phyloP scores from a whole-genome alignment of 805 yeast genomes.

The Starmerella asiatica region DNA sequence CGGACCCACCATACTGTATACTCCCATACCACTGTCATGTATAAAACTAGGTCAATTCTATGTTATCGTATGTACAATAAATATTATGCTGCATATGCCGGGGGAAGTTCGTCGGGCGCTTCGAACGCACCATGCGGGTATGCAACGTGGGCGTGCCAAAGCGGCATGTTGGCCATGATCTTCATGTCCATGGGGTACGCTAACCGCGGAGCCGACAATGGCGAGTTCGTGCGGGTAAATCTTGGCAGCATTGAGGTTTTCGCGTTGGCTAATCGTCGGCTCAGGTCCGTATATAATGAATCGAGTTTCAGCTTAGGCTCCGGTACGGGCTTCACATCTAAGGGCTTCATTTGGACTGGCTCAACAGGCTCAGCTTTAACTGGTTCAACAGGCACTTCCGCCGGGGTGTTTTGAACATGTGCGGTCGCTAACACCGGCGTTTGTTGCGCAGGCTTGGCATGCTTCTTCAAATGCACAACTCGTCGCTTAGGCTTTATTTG shows the following conservation, averaged over 20 bases:
- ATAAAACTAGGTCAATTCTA: background rate
- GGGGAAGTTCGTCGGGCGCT: conserved; percentile 17
- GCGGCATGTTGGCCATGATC: no score
- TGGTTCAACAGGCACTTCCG: background rate
- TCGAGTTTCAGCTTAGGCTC: background rate
- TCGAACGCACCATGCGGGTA: no score
- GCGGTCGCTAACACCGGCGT: background rate
- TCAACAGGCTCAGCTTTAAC: background rate
- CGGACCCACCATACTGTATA: no score
- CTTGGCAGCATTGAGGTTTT: no score
- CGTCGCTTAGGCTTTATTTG: conserved; percentile 24
- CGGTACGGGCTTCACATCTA: background rate
- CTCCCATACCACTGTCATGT: no score
- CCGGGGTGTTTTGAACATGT: background rate
- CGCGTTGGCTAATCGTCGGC: background rate
- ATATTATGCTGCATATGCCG: conserved; percentile 14
- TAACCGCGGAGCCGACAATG: no score
- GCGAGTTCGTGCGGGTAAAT: no score
- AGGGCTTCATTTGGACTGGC: background rate
- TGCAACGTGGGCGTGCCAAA: no score
- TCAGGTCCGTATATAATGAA: background rate
- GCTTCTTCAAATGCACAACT: conserved; percentile 20
- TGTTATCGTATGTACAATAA: background rate
- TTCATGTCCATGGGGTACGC: no score
- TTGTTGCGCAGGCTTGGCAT: background rate